Percentiles rank a stretch among this genome's conserved stretches.
Evolutionary conservation across 2,329 filamentous ascomycete species (phyloP).

Genomic region (Ophiostoma fasciatum): DNA sequence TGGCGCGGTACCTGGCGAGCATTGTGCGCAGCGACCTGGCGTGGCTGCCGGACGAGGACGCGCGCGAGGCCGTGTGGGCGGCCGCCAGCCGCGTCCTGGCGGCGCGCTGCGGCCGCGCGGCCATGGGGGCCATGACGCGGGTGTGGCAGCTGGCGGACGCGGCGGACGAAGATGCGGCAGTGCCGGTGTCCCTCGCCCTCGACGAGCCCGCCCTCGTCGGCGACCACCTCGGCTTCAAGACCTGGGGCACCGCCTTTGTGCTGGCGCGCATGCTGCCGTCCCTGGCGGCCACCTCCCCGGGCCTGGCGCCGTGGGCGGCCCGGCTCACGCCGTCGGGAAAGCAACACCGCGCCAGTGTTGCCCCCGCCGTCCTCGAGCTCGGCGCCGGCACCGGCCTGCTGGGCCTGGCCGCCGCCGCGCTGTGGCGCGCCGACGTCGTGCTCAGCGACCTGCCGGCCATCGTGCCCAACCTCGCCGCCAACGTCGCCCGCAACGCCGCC

Average conservation of each 20-base stretch:
- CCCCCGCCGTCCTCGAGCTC: slow-evolving; percentile 50
- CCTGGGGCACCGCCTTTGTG: slow-evolving; percentile 84
- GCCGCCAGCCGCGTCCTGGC: slow-evolving; percentile 65
- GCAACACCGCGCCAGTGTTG: not conserved
- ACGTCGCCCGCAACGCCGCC: slow-evolving; percentile 48
- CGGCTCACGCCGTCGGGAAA: not conserved
- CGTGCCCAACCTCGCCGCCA: slow-evolving; percentile 63
- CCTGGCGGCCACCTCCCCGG: not conserved
- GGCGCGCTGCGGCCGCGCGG: slow-evolving; percentile 64
- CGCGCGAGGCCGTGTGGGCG: slow-evolving; percentile 59
- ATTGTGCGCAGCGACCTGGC: slow-evolving; percentile 51
- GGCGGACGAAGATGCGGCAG: not conserved
- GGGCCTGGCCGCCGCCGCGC: slow-evolving; percentile 65
- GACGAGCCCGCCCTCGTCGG: slow-evolving; percentile 78
- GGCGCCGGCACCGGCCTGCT: slow-evolving; percentile 87
- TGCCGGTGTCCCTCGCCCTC: slow-evolving; percentile 48
- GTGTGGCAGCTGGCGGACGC: slow-evolving; percentile 34
- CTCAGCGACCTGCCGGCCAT: slow-evolving; percentile 80
- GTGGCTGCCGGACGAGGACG: slow-evolving; percentile 55
- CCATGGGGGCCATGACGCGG: slow-evolving; percentile 42
- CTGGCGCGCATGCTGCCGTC: slow-evolving; percentile 55
- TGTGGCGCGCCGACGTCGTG: slow-evolving; percentile 51
- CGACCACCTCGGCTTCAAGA: slow-evolving; percentile 84
- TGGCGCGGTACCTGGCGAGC: slow-evolving; percentile 51
- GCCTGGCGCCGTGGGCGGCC: not conserved